These are phyloP conservation scores for Epichloe uncinata DNA, from an alignment of 2,329 filamentous ascomycete genomes.

Conservation along the genomic window DNA sequence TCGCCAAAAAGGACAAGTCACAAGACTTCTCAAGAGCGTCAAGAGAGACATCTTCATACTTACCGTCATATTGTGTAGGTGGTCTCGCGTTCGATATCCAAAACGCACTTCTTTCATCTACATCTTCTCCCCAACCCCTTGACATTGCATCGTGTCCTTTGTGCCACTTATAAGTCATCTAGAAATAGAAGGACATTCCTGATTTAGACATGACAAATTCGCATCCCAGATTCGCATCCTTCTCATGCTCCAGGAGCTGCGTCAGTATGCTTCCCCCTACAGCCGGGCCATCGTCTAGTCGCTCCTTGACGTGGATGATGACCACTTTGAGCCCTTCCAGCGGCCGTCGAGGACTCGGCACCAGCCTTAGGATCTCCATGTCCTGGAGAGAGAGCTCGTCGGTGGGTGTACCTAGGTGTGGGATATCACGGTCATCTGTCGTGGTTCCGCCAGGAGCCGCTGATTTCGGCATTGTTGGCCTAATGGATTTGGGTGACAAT, in stretches of 20 bases:
- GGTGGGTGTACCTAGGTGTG: conserved; percentile 34
- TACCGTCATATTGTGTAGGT: background rate
- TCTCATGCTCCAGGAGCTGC: conserved; percentile 55
- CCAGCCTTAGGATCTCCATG: conserved; percentile 15
- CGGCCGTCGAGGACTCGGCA: conserved; percentile 24
- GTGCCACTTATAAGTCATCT: conserved; percentile 7
- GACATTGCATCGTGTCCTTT: background rate
- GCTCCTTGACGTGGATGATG: conserved; percentile 91
- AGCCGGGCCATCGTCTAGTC: conserved; percentile 57
- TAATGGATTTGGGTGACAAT: conserved; percentile 37
- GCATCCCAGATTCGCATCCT: conserved; percentile 56
- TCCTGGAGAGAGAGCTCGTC: conserved; percentile 31
- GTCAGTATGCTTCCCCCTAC: conserved; percentile 51
- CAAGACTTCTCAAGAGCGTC: too few species aligned
- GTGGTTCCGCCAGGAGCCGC: conserved; percentile 6
- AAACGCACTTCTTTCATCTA: background rate
- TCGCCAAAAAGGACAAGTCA: too few species aligned
- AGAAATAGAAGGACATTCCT: conserved; percentile 47
- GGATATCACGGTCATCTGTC: conserved; percentile 17
- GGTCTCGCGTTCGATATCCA: background rate
- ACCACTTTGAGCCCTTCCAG: conserved; percentile 67
- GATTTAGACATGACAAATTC: conserved; percentile 60
- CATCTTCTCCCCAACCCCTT: too few species aligned
- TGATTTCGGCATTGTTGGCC: conserved; percentile 11
- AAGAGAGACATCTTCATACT: background rate